Conservation (phyloP, 1,139 yeast species). For the Pichia sp. region DNA sequence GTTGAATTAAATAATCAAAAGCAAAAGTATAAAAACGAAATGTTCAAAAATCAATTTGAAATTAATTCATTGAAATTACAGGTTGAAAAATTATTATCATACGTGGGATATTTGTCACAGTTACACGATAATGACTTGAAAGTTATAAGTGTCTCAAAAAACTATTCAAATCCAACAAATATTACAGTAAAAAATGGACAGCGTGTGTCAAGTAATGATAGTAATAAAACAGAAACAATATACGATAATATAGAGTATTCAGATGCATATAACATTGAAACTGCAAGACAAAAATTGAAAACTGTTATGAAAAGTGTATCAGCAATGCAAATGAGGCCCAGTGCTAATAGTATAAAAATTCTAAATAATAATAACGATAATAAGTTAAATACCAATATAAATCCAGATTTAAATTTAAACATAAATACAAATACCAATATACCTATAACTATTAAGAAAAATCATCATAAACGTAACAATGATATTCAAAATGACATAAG, state of each 20-base stretch:
- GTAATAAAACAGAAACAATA: constrained; percentile 1
- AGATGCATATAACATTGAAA: constrained; percentile 47
- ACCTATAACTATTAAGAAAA: not conserved
- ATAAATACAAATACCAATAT: not conserved
- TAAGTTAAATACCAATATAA: not conserved
- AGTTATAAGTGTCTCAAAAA: not conserved
- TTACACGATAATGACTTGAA: constrained; percentile 25
- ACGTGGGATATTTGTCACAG: constrained; percentile 52
- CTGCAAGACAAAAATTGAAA: constrained; percentile 28
- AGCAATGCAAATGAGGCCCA: constrained; percentile 31
- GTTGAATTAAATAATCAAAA: constrained; percentile 22
- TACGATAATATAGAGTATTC: constrained; percentile 39
- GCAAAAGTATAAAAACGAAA: constrained; percentile 40
- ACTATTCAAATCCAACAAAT: constrained; percentile 1
- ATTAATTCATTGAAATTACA: constrained; percentile 48
- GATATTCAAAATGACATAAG: constrained; percentile 3
- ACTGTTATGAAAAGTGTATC: constrained; percentile 35
- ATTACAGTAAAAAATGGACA: constrained; percentile 6
- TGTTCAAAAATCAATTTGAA: constrained; percentile 48
- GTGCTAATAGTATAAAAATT: not conserved
- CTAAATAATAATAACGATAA: not conserved
- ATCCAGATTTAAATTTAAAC: not conserved
- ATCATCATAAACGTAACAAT: not conserved
- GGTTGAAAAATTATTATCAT: constrained; percentile 50
- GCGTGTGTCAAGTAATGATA: constrained; percentile 4